Base-by-base conservation (phyloP, 2,329 filamentous ascomycete species). In the Nemania sp. region DNA sequence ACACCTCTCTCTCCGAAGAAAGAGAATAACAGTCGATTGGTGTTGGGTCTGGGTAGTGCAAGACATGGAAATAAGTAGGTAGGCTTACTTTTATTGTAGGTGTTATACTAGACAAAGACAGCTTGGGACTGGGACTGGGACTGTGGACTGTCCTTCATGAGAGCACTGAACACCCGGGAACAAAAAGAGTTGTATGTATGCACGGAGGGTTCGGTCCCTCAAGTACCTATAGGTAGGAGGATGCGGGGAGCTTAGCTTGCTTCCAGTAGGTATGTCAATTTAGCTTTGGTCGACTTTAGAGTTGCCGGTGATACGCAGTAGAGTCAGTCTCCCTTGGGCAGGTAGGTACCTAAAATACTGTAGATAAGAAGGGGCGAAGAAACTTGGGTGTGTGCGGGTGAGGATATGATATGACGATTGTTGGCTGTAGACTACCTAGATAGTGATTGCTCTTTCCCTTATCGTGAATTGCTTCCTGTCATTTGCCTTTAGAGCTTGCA, bases 401-500 rank as follows among this genome's bases (percentile, higher is more conserved):
- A 26, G 27, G 18, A 35, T 35, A 35, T 35, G 2, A 29, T 52
- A 52, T 65, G 63, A 60, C 49, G 38, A 61, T 41, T 20, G 62
- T 54, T 58, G 38, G 29, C 54, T 5, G 27, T 51, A n/a, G 18
- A n/a, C n/a, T n/a, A n/a, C n/a, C n/a, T n/a, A n/a, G n/a, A n/a
- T n/a, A n/a, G n/a, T n/a, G n/a, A n/a, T n/a, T n/a, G n/a, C n/a
- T n/a, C n/a, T 24, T 43, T 63, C n/a, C 26, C 64, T 66, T 67
- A 64, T 67, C 65, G 24, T 56, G 65, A 64, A 67, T 64, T 68
- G 66, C 52, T 66, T 58, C 27, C 24, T 24, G 56, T 26, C 43
- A 66, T 65, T 68, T 27, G 66, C 38, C 38, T 11, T 20, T 11
- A 20, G n/a, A 47, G 45, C 7, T 35, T 35, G 32, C 11, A 11